Base-by-base conservation (phyloP, 495 filamentous ascomycete species). In the Lasiosphaeria miniovina region DNA sequence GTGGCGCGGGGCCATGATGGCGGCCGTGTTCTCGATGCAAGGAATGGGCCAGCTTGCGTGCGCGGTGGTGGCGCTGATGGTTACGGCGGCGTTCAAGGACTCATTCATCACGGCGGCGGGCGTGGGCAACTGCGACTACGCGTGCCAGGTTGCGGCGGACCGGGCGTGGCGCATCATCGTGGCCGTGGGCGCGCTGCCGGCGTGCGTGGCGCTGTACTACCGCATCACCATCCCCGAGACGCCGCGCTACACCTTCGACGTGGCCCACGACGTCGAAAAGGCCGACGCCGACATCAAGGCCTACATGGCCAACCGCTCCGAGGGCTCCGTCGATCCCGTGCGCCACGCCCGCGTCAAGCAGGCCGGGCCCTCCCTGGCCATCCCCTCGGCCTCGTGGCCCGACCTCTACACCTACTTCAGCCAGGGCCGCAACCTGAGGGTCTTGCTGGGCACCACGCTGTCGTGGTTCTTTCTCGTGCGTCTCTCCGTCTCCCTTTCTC, bases 1-100 rank as follows among this genome's bases (percentile, higher is more conserved):
- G 69, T 90, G 88, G 87, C 81, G 90, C 56, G 90, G 90, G 53
- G 88, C 86, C 50, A 93, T 96, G 90, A 91, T 96, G 87, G 89
- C 83, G 12, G 80, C 88, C 6, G 90, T 96, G 40, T 94, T 96
- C 66, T 86, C 89, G 36, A 93, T 93, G 87, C 91, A 94, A 67
- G 89, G 89, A 41, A 80, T 91, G 58, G 90, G 90, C 50, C 81
- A 92, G 68, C 79, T 93, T 52, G 78, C 77, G 5, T 89, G 87
- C 45, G 88, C 89, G 2, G 74, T 93, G 7, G 77, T 91, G 11
- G 86, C 88, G 4, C 74, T 94, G 34, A 84, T 91, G 50, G 83
- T 89, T 41, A 88, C 84, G 1, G 71, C 77, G 11, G 87, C 83
- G 34, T 94, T 93, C 80, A 87, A 86, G 62, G 76, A 77, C 6